Conservation (phyloP, 225 moss, liverwort and hornwort genomes). For the Anthoceros angustus region DNA sequence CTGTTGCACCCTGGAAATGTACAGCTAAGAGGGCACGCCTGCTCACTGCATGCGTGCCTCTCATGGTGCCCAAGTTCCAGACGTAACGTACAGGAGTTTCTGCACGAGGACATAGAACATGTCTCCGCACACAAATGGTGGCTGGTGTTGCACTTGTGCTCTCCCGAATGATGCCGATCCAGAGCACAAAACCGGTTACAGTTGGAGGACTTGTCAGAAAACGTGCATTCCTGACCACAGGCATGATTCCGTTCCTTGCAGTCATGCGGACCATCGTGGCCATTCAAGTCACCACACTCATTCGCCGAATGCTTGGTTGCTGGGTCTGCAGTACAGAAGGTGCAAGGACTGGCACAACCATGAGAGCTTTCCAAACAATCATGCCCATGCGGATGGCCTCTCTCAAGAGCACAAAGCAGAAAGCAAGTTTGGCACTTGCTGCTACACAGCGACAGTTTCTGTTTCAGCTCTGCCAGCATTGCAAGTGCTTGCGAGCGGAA, state of each 20-base stretch:
- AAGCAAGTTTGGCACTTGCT: conserved; percentile 23
- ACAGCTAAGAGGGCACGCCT: conserved; percentile 27
- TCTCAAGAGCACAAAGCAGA: conserved; percentile 24
- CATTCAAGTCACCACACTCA: conserved; percentile 19
- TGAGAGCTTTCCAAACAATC: conserved; percentile 25
- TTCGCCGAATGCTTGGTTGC: background rate
- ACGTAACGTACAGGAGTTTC: conserved; percentile 17
- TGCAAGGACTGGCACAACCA: conserved; percentile 21
- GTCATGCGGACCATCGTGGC: conserved; percentile 29
- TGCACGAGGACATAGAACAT: conserved; percentile 20
- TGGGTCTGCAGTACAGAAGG: conserved; percentile 21
- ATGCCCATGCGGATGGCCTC: conserved; percentile 25
- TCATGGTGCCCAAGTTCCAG: conserved; percentile 14
- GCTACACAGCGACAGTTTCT: conserved; percentile 18
- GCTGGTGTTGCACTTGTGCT: conserved; percentile 27
- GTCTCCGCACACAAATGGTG: conserved; percentile 19
- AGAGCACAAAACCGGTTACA: conserved; percentile 18
- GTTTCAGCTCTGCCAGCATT: conserved; percentile 15
- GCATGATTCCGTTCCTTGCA: conserved; percentile 19
- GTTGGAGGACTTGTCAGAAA: conserved; percentile 14
- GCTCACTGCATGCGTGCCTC: conserved; percentile 29
- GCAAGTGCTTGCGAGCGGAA: conserved; percentile 17
- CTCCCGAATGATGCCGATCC: conserved; percentile 15
- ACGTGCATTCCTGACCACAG: conserved; percentile 13
- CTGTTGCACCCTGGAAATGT: conserved; percentile 21